Percentiles rank a stretch among this genome's conserved stretches.
Conservation (phyloP, 176 grass and related monocot genomes). For the Luzula sylvatica region DNA sequence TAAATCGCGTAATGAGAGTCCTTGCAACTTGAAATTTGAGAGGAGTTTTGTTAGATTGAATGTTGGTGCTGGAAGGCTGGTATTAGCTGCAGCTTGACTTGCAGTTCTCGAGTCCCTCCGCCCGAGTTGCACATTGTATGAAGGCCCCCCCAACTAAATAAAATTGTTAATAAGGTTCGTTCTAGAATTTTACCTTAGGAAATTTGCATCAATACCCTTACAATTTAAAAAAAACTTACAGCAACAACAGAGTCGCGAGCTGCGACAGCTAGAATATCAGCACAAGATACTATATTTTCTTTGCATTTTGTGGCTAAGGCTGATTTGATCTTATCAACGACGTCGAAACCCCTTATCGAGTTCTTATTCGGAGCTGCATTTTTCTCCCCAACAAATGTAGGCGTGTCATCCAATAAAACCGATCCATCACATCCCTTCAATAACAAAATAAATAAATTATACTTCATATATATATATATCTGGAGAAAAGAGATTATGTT, state of each 20-base stretch:
- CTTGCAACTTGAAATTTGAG: constrained; percentile 29
- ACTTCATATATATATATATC: neutral
- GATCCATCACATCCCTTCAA: constrained; percentile 37
- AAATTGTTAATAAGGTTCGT: neutral
- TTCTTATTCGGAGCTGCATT: constrained; percentile 33
- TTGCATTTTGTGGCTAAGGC: constrained; percentile 16
- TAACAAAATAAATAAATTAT: neutral
- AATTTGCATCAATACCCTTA: too few species aligned
- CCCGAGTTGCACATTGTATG: constrained; percentile 22
- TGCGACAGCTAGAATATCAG: constrained; percentile 33
- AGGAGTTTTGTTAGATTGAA: constrained; percentile 19
- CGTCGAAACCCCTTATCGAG: constrained; percentile 31
- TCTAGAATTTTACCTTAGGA: neutral
- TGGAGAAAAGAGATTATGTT: too few species aligned
- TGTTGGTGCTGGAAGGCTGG: constrained; percentile 21
- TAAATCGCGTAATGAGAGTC: constrained; percentile 22
- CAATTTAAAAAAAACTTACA: constrained; percentile 19
- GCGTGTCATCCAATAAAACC: constrained; percentile 31
- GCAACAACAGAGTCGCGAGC: constrained; percentile 34
- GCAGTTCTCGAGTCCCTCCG: constrained; percentile 24
- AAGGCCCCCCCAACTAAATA: constrained; percentile 27
- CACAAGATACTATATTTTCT: constrained; percentile 30
- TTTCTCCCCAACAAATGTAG: constrained; percentile 27
- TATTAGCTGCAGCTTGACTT: constrained; percentile 26
- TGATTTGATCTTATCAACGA: constrained; percentile 32